Evolutionary conservation across 2,329 filamentous ascomycete species (phyloP).

Genomic region (Cordyceps militaris): DNA sequence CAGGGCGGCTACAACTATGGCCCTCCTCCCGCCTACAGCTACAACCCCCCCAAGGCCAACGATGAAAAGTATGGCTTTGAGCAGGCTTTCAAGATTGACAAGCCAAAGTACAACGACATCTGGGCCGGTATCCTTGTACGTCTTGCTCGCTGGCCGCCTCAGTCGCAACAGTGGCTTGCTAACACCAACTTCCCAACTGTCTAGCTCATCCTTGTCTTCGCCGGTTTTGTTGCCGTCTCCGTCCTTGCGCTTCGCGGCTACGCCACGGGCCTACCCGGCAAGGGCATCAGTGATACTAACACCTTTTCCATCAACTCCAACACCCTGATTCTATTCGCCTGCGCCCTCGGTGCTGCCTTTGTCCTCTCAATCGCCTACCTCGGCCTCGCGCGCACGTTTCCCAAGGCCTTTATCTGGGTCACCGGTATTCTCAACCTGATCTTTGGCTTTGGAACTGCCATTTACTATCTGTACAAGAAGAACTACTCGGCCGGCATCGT

Average conservation of each 20-base stretch:
- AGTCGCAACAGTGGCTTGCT: not conserved
- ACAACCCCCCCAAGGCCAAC: slow-evolving; percentile 30
- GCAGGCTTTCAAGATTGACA: slow-evolving; percentile 73
- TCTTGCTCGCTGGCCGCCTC: slow-evolving; percentile 3
- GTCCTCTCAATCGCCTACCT: slow-evolving; percentile 74
- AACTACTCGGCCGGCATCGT: slow-evolving; percentile 84
- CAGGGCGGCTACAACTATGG: slow-evolving; percentile 21
- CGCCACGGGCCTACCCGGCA: slow-evolving; percentile 53
- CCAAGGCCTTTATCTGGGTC: slow-evolving; percentile 88
- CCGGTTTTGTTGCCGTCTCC: slow-evolving; percentile 70
- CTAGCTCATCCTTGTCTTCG: slow-evolving; percentile 61
- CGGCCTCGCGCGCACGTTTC: slow-evolving; percentile 65
- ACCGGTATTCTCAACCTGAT: slow-evolving; percentile 84
- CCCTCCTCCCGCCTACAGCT: slow-evolving; percentile 27
- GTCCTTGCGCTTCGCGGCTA: slow-evolving; percentile 72
- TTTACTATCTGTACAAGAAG: slow-evolving; percentile 71
- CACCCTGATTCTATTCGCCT: slow-evolving; percentile 77
- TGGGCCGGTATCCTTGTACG: slow-evolving; percentile 77
- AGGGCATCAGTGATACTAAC: slow-evolving; percentile 68
- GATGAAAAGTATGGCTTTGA: slow-evolving; percentile 58
- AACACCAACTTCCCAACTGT: not conserved
- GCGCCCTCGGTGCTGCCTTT: slow-evolving; percentile 66
- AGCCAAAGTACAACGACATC: slow-evolving; percentile 81
- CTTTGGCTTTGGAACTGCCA: slow-evolving; percentile 75
- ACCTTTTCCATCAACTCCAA: slow-evolving; percentile 68